Percentiles rank a stretch among this genome's conserved stretches.
These are phyloP conservation scores for Termitomyces sp. DNA, from an alignment of 768 basidiomycete species.

Conservation along the genomic window DNA sequence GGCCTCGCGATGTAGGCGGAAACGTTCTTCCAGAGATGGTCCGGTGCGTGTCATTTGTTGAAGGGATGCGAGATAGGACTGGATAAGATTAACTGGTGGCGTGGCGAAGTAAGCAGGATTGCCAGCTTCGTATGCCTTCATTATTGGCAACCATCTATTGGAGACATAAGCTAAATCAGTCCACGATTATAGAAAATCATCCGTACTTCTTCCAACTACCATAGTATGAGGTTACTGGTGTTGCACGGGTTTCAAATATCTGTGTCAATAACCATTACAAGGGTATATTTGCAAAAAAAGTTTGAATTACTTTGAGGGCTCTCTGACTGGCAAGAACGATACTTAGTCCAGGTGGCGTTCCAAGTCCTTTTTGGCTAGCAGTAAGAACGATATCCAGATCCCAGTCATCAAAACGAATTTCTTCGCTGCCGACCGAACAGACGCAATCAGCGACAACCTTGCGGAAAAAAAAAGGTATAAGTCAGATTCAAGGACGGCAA, in stretches of 20 bases:
- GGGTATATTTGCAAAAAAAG: neutral
- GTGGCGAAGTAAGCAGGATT: slow-evolving; percentile 89
- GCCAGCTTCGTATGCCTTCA: slow-evolving; percentile 88
- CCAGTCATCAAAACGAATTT: slow-evolving; percentile 94
- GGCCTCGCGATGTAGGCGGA: slow-evolving; percentile 67
- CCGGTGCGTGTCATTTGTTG: slow-evolving; percentile 56
- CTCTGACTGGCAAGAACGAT: slow-evolving; percentile 77
- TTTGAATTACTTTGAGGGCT: slow-evolving; percentile 55
- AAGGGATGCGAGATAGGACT: slow-evolving; percentile 85
- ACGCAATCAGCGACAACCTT: slow-evolving; percentile 88
- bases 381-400: slow-evolving; percentile 83
- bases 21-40: slow-evolving; percentile 72
- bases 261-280: slow-evolving; percentile 15
- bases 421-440: slow-evolving; percentile 93
- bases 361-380: slow-evolving; percentile 90
- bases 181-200: neutral
- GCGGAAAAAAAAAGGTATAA: slow-evolving; percentile 1
- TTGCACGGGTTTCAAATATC: slow-evolving; percentile 57
- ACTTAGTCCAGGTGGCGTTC: slow-evolving; percentile 89
- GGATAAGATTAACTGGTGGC: slow-evolving; percentile 90
- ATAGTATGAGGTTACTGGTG: slow-evolving; percentile 75
- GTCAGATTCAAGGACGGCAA: slow-evolving; percentile 3
- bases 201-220: slow-evolving; percentile 80
- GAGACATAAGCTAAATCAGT: neutral
- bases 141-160: slow-evolving; percentile 82